Evolutionary conservation across 2,329 filamentous ascomycete species (phyloP).

Genomic region (Bipolaris victoriae): DNA sequence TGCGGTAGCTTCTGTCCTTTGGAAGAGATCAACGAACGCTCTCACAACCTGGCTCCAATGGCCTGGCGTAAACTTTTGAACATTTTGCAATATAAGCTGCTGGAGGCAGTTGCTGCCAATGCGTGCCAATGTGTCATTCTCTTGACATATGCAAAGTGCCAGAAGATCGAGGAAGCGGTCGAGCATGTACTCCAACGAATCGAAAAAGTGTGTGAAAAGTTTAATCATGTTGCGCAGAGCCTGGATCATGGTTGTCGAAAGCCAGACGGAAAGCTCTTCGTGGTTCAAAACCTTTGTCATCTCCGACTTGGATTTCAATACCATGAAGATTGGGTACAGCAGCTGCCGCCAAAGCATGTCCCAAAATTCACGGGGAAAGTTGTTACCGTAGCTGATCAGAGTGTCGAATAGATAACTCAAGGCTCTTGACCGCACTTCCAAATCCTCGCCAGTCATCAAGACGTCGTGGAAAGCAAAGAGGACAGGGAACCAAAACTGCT

Average conservation of each 20-base stretch:
- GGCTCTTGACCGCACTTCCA: conserved; percentile 88
- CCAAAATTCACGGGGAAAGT: conserved; percentile 95
- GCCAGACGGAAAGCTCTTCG: conserved; percentile 96
- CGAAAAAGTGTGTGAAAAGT: conserved; percentile 98
- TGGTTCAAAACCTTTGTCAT: conserved; percentile 95
- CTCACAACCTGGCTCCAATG: conserved; percentile 97
- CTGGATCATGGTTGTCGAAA: conserved; percentile 99
- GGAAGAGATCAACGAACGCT: conserved; percentile 94
- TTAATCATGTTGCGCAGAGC: conserved; percentile 98
- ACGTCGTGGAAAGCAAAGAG: conserved; percentile 99
- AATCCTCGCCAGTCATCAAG: conserved; percentile 97
- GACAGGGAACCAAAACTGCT: conserved; percentile 98
- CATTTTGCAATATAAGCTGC: conserved; percentile 94
- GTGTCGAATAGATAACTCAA: conserved; percentile 97
- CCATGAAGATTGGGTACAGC: conserved; percentile 98
- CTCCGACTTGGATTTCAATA: conserved; percentile 92
- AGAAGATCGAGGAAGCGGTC: conserved; percentile 95
- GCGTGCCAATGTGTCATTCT: conserved; percentile 96
- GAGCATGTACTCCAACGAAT: conserved; percentile 95
- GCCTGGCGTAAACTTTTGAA: conserved; percentile 82
- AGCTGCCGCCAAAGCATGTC: conserved; percentile 97
- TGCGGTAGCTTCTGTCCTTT: conserved; percentile 91
- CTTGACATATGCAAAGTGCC: conserved; percentile 95
- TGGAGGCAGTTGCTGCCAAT: conserved; percentile 99
- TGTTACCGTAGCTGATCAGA: conserved; percentile 84